Base-by-base conservation (phyloP, 2,329 filamentous ascomycete species). In the Fusarium bactridioides region DNA sequence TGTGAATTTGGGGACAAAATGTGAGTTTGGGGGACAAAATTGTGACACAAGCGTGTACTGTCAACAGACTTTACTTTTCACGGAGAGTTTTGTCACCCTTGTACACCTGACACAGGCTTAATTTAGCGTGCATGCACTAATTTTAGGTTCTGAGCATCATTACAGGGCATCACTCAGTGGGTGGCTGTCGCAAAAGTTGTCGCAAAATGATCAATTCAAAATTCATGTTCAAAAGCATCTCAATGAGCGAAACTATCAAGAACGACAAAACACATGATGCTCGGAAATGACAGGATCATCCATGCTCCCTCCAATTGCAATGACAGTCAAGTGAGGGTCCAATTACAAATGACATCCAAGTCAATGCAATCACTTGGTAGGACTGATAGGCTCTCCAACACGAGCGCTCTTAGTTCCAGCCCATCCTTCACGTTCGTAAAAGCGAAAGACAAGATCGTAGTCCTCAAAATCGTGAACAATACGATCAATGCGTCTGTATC, bases 381-480 rank as follows among this genome's bases (percentile, higher is more conserved):
- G 70, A 41, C 70, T 72, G 9, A 41, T 7, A 11, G 85, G 82
- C 80, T 90, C 88, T 21, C 88, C 88, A 51, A 90, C 86, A 35
- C 87, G 82, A 13, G 88, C 86, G 29, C 80, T 81, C 70, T 86
- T 86, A 16, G 85, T 83, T 16, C 87, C 87, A 53, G 83, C 80
- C 88, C 89, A 98, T 77, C 93, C 95, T 74, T 97, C 90, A 67
- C 94, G 90, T 85, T 98, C 95, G 80, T 97, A 99, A 86, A 97
- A 98, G 66, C 95, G 90, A 85, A 99, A 99, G 50, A 99, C 92
- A 41, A 99, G 87, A 81, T 98, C 95, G 79, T 99, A 99, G 59
- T 97, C 96, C 79, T 99, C 95, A 77, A 99, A 91, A 78, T 98
- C 95, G 82, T 99, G 96, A 56, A 99, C 94, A 74, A 99, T 98